phyloP scores from a whole-genome alignment of 208 protist genomes.

The Balamuthia mandrillaris region DNA sequence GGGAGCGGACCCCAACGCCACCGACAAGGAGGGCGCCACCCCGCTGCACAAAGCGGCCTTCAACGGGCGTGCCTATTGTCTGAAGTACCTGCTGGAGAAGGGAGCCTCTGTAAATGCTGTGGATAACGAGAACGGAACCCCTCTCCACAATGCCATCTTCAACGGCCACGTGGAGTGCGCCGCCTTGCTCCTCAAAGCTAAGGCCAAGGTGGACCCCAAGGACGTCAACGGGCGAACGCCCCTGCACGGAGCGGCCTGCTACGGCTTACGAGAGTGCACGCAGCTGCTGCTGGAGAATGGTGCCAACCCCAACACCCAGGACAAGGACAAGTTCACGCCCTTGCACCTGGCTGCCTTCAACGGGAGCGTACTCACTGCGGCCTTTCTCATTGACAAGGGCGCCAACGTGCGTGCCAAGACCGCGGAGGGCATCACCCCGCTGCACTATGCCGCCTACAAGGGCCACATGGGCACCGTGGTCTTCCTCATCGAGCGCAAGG shows the following conservation, averaged over 20 bases:
- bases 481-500: not conserved
- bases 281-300: not conserved
- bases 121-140: not conserved
- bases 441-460: slow-evolving; percentile 17
- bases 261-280: not conserved
- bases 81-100: not conserved
- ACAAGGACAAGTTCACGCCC: slow-evolving; percentile 1
- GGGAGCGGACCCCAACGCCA: not conserved
- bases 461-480: not conserved
- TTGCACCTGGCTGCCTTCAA: slow-evolving; percentile 5
- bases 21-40: not conserved
- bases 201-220: not conserved
- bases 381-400: not conserved
- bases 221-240: not conserved
- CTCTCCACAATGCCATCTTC: slow-evolving; percentile 30
- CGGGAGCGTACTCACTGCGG: not conserved
- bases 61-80: not conserved
- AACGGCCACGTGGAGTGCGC: slow-evolving; percentile 18
- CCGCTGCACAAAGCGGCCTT: slow-evolving; percentile 28
- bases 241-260: slow-evolving; percentile 12
- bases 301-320: not conserved
- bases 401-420: not conserved
- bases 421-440: not conserved
- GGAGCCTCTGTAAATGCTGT: slow-evolving; percentile 1
- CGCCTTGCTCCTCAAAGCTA: not conserved